Conservation (phyloP, 768 basidiomycete genomes). For the Tricholoma terreum region DNA sequence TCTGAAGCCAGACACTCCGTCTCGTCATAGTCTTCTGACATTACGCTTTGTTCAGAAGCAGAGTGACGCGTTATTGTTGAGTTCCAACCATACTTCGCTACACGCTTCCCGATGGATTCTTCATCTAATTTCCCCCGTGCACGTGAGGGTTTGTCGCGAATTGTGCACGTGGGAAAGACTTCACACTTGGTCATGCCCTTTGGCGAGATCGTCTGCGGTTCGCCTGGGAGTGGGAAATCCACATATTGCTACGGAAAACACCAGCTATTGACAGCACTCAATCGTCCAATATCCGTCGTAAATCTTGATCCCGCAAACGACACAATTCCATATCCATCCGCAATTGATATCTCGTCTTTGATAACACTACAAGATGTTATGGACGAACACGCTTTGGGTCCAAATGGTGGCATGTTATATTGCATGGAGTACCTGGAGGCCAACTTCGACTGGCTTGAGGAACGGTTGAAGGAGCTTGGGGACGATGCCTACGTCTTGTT, state of each 20-base stretch:
- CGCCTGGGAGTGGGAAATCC: constrained; percentile 85
- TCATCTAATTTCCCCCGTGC: constrained; percentile 7
- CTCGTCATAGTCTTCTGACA: neutral
- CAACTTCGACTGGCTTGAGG: constrained; percentile 90
- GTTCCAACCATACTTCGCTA: neutral
- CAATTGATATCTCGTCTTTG: constrained; percentile 78
- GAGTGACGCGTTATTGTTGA: neutral
- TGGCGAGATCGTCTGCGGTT: constrained; percentile 83
- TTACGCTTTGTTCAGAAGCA: neutral
- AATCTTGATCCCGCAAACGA: constrained; percentile 97
- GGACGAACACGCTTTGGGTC: constrained; percentile 80
- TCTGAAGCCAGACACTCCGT: constrained; percentile 29
- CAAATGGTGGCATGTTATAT: constrained; percentile 95
- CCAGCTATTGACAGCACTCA: constrained; percentile 84
- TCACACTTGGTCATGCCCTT: constrained; percentile 62
- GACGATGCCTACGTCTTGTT: constrained; percentile 86
- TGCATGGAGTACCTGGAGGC: constrained; percentile 95
- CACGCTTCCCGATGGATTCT: neutral
- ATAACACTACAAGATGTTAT: constrained; percentile 88
- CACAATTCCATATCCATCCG: constrained; percentile 86
- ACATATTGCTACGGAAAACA: constrained; percentile 87
- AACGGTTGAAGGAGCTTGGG: constrained; percentile 59
- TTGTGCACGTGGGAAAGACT: neutral
- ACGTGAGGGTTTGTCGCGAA: neutral
- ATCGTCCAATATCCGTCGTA: constrained; percentile 83